Percentiles rank a stretch among this genome's conserved stretches.
Evolutionary conservation across 768 basidiomycete species (phyloP).

Genomic region (Pleurotus giganteus): DNA sequence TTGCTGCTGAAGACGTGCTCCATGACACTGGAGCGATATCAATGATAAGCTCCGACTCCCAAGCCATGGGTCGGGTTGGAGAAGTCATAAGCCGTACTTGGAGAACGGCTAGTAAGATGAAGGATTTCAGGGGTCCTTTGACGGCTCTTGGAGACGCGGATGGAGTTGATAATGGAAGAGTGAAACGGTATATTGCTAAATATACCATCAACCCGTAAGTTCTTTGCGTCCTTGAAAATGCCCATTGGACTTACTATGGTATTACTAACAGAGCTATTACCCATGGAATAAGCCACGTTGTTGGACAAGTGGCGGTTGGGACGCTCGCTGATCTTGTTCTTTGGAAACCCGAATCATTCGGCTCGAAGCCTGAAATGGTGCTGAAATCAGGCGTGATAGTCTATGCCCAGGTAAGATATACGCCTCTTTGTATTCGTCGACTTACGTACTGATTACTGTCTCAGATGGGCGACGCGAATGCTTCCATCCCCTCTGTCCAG

Average conservation of each 20-base stretch:
- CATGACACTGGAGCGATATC: conserved; percentile 93
- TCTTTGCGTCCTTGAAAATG: conserved; percentile 6
- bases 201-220: conserved; percentile 97
- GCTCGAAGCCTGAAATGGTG: conserved; percentile 89
- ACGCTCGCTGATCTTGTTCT: conserved; percentile 92
- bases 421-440: not conserved
- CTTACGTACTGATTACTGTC: conserved; percentile 2
- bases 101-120: conserved; percentile 97
- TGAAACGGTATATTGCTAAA: conserved; percentile 94
- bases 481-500: conserved; percentile 93
- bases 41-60: conserved; percentile 95
- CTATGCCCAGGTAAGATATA: conserved; percentile 70
- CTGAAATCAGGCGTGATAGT: conserved; percentile 93
- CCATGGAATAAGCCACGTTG: conserved; percentile 85
- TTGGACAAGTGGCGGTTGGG: conserved; percentile 82
- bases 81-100: conserved; percentile 93
- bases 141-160: conserved; percentile 63
- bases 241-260: not conserved
- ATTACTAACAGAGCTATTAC: conserved; percentile 70
- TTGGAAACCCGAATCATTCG: conserved; percentile 95
- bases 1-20: conserved; percentile 95
- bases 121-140: conserved; percentile 73
- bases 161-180: conserved; percentile 80
- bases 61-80: conserved; percentile 98
- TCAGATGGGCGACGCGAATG: conserved; percentile 97